These are phyloP conservation scores for Mortierella sp. DNA, from an alignment of 371 early-diverging fungal species.

Conservation along the genomic window DNA sequence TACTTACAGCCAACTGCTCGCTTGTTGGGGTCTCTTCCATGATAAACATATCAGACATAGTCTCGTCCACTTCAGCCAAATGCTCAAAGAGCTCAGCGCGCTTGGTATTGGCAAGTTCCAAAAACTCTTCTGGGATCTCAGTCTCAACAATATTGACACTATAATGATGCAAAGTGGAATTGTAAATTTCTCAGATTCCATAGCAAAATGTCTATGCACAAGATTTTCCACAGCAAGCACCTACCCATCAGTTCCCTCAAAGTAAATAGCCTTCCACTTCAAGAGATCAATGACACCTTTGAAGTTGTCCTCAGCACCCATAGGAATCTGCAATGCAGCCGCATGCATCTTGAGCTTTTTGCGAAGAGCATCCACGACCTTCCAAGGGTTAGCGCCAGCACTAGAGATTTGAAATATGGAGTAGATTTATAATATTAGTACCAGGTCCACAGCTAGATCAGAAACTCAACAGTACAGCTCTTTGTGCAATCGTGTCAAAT, in stretches of 20 bases:
- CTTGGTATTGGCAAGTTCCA: conserved; percentile 79
- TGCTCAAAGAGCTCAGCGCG: conserved; percentile 85
- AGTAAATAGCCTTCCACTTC: conserved; percentile 87
- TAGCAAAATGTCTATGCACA: too few species aligned
- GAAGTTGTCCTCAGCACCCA: conserved; percentile 91
- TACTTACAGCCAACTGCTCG: conserved; percentile 69
- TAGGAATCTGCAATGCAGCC: conserved; percentile 95
- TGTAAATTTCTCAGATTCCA: too few species aligned
- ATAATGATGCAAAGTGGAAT: not conserved
- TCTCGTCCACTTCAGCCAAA: conserved; percentile 91
- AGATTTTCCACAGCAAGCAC: conserved; percentile 6
- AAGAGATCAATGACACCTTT: conserved; percentile 96
- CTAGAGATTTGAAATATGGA: conserved; percentile 33
- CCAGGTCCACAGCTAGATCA: too few species aligned
- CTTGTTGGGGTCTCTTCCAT: conserved; percentile 80
- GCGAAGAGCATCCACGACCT: conserved; percentile 92
- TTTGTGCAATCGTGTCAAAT: not conserved
- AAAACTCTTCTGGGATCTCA: conserved; percentile 85
- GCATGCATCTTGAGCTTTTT: conserved; percentile 90
- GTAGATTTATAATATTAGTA: too few species aligned
- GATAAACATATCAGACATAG: conserved; percentile 86
- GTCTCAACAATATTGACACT: conserved; percentile 76
- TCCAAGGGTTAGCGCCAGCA: conserved; percentile 95
- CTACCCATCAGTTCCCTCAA: conserved; percentile 91
- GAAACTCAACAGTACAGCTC: not conserved